Evolutionary conservation across 2,329 filamentous ascomycete genomes (phyloP).

Genomic region (Paecilomyces sp.): DNA sequence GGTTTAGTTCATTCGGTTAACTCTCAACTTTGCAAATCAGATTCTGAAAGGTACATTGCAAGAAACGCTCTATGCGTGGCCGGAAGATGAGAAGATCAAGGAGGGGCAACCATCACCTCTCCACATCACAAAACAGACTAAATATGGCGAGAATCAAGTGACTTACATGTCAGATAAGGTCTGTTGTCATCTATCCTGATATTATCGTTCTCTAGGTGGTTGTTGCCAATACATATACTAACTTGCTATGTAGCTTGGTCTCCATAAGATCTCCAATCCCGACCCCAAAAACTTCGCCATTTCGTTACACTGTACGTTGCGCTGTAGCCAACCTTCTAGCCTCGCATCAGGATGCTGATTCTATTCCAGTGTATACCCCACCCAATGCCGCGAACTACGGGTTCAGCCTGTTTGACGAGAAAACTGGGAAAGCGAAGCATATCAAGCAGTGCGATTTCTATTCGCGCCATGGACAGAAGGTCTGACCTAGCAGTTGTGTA

Average conservation of each 20-base stretch:
- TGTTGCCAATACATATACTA: background rate
- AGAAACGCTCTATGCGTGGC: constrained; percentile 76
- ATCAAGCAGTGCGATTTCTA: constrained; percentile 65
- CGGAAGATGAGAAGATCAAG: constrained; percentile 41
- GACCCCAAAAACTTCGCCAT: constrained; percentile 67
- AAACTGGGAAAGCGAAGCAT: constrained; percentile 66
- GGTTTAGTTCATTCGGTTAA: background rate
- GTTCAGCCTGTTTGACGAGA: constrained; percentile 72
- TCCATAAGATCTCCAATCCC: constrained; percentile 75
- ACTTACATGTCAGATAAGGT: constrained; percentile 81
- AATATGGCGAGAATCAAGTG: constrained; percentile 64
- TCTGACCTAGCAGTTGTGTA: constrained; percentile 8
- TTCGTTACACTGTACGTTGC: constrained; percentile 63
- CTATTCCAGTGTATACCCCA: constrained; percentile 64
- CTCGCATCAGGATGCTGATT: background rate
- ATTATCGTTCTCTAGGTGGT: background rate
- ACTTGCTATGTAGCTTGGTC: constrained; percentile 53
- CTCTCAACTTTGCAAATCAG: constrained; percentile 24
- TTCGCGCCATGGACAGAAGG: constrained; percentile 47
- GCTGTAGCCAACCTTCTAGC: background rate
- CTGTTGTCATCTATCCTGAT: constrained; percentile 9
- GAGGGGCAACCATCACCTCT: constrained; percentile 48
- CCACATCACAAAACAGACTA: constrained; percentile 58
- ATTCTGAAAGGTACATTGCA: constrained; percentile 70
- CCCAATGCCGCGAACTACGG: constrained; percentile 80